Evolutionary conservation across 371 early-diverging fungal species (phyloP).

Genomic region (Mortierella sp.): DNA sequence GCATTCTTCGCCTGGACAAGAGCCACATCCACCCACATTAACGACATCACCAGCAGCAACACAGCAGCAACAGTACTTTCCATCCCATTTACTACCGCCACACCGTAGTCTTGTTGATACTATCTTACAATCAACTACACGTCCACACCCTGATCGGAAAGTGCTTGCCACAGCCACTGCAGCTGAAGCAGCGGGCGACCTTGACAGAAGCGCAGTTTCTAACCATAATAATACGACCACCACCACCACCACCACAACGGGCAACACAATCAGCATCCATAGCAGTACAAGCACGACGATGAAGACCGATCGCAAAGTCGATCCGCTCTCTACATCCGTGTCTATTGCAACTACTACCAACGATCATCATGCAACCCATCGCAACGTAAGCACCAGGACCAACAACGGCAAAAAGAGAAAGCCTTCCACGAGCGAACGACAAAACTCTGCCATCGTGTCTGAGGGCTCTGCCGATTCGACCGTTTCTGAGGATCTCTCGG

Average conservation of each 20-base stretch:
- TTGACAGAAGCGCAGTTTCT: neutral
- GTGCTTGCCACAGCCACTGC: neutral
- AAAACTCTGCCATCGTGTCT: neutral
- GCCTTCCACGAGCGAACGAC: conserved; percentile 8
- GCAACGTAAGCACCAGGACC: conserved; percentile 3
- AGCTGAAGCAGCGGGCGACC: neutral
- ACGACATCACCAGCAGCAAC: conserved; percentile 1
- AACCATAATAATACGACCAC: neutral
- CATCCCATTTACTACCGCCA: neutral
- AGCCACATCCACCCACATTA: neutral
- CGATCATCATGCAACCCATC: neutral
- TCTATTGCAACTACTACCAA: conserved; percentile 1
- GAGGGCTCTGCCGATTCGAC: neutral
- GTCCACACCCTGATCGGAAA: too few species aligned
- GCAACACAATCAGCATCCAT: conserved; percentile 6
- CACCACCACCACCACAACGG: neutral
- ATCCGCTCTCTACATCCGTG: conserved; percentile 10
- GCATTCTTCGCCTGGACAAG: conserved; percentile 17
- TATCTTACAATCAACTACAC: too few species aligned
- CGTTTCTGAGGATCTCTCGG: conserved; percentile 4
- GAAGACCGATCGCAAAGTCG: conserved; percentile 40
- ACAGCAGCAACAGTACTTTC: neutral
- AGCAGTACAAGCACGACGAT: conserved; percentile 14
- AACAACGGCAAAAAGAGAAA: conserved; percentile 15
- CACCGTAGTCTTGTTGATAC: too few species aligned